A percentile compares a stretch with the other conserved stretches of the same genome.
phyloP scores from a whole-genome alignment of 148 eudicot species.

The Suaeda aralocaspica region DNA sequence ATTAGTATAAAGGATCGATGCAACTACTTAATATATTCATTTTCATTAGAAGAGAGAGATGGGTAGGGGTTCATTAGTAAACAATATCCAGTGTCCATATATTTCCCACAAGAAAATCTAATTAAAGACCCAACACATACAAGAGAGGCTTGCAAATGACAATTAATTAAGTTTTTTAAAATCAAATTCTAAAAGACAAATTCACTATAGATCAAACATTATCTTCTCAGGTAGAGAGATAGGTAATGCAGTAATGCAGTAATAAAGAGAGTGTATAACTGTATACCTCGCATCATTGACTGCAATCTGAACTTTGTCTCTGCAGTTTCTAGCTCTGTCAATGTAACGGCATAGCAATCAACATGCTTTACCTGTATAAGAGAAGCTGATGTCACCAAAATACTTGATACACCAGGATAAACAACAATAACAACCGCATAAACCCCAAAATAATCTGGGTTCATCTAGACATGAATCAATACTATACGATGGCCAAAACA shows the following conservation, averaged over 20 bases:
- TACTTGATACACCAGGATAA: too few species aligned
- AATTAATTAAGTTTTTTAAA: background rate
- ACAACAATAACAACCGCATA: too few species aligned
- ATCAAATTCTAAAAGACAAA: background rate
- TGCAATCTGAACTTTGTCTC: slow-evolving; percentile 59
- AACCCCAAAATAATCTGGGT: too few species aligned
- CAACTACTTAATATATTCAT: too few species aligned
- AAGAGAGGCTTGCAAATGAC: background rate
- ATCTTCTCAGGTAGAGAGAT: background rate
- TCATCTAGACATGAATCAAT: too few species aligned
- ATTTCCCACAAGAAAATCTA: background rate
- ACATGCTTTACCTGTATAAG: slow-evolving; percentile 75
- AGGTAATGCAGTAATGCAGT: too few species aligned
- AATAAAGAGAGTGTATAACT: background rate
- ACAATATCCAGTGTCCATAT: too few species aligned
- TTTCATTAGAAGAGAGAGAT: too few species aligned
- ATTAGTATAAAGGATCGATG: too few species aligned
- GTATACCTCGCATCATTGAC: slow-evolving; percentile 96
- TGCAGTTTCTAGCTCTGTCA: slow-evolving; percentile 69
- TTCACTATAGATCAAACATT: background rate
- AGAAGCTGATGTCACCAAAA: background rate
- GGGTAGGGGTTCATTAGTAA: too few species aligned
- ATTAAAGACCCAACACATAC: background rate
- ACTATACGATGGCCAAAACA: too few species aligned
- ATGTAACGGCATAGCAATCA: slow-evolving; percentile 68